Evolutionary conservation across 164 flowering plant species (phyloP), one percentile per base, ranked within the genome.

Genomic region (Chimonanthus salicifolius): DNA sequence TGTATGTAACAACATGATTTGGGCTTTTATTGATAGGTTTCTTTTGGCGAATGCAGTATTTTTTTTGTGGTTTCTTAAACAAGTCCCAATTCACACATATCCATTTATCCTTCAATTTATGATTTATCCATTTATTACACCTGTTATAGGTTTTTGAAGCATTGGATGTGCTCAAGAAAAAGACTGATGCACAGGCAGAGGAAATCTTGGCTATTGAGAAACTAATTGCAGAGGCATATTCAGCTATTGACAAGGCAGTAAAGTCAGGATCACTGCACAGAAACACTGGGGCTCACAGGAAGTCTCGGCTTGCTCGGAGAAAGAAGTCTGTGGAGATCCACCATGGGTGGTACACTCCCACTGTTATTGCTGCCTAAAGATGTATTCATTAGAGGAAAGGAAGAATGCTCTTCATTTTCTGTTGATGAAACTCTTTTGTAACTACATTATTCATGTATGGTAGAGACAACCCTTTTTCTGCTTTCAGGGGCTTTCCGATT

Each of bases 321-420:
- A 95, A 93, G 87, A 93, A 89, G 75, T 87, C 90, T 47, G 87
- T 93, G 63, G 94, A 88, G 80, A 86, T 95, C 75, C 94, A 88
- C 82, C 92, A 86, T 81, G 97, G 97, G 70, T 95, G 99, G 98
- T 94, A 94, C 65, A 81, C 82, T 67, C 97, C 98, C 60, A 76
- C 84, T 60, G 72, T 88, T 67, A 77, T 77, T 44, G 13, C 16
- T 15, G 68, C 48, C 68, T 66, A 66, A 15, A 45, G 46, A 63
- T 54, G 60, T 54, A n/a, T 10, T 54, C 60, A 54, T n/a, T 15
- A 54, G 60, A 54, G 60, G 16, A 54, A 54, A n/a, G 8, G 16
- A n/a, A 4, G 16, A 54, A 11, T 54, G 51, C 51, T 49, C 9
- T 49, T 49, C 51, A 49, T 33, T 49, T 49, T 49, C 51, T 9